phyloP scores from a whole-genome alignment of 768 basidiomycete species.

The Mycena sanguinolenta region DNA sequence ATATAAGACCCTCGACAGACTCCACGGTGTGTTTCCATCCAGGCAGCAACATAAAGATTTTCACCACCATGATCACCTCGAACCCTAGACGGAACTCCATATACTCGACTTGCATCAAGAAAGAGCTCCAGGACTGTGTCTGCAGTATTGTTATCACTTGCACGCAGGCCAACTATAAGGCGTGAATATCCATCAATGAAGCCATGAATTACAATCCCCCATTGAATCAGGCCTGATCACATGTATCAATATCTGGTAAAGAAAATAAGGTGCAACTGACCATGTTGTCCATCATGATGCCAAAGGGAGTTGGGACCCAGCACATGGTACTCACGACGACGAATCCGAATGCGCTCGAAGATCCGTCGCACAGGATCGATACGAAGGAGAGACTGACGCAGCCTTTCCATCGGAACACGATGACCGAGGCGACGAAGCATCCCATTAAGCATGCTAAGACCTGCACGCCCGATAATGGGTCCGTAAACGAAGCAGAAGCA shows the following conservation, averaged over 20 bases:
- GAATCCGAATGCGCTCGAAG: not conserved
- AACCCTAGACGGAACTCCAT: not conserved
- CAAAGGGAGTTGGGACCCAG: not conserved
- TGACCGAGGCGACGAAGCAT: not conserved
- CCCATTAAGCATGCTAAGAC: not conserved
- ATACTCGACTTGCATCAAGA: not conserved
- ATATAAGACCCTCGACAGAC: not conserved
- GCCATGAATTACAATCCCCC: not conserved
- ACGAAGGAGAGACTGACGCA: not conserved
- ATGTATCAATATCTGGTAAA: not conserved
- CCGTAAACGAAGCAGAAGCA: not conserved
- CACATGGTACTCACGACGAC: not conserved
- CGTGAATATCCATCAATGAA: not conserved
- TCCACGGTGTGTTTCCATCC: not conserved
- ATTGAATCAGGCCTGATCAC: not conserved
- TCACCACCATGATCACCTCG: not conserved
- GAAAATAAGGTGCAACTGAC: not conserved
- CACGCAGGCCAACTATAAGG: not conserved
- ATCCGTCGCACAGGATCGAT: not conserved
- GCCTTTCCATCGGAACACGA: not conserved
- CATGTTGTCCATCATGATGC: not conserved
- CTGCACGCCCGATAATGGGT: not conserved
- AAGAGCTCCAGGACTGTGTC: not conserved
- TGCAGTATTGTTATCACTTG: not conserved
- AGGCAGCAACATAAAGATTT: not conserved